Evolutionary conservation across 306 rosid genomes (phyloP), one percentile per base, ranked within the genome.

Genomic region (Lathyrus oleraceus): DNA sequence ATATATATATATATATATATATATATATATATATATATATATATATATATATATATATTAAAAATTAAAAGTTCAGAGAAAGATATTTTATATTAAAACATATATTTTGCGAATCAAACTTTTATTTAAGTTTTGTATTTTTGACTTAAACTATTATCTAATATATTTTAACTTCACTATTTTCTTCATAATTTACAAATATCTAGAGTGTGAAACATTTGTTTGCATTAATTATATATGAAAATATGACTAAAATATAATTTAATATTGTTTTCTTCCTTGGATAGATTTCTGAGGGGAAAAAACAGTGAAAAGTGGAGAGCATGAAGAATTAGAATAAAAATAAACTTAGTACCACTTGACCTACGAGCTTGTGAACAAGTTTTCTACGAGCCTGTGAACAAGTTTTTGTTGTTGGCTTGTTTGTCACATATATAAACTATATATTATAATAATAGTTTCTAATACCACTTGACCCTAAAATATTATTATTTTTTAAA

Each of bases 311-410:
- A 20, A 51, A 28, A 20, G 28, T 51, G 57, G 56, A 8, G 57
- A 51, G 21, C 27, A 51, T 19, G 57, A 51, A 1, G 27, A 51
- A 51, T 10, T 51, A 51, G 57, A 17, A 8, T 51, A 12, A 51
- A 51, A 51, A 51, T 8, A 17, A 51, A 19, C 28, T 51, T 51
- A 16, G 14, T 51, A 51, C 27, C 58, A 19, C 28, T 51, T 47
- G 53, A 15, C 53, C 53, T 51, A 51, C 58, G 12, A 51, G 58
- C 28, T 19, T 51, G 25, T 51, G 58, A 51, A 25, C 57, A 51
- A 17, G 20, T 17, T 51, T 19, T 51, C 53, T 51, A 51, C 58
- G 12, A 51, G 58, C 28, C 10, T 51, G 25, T 51, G 58, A 51
- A 25, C 57, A 51, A 17, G 20, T 17, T 51, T 19, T 51, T 19